Evolutionary conservation across 2,329 filamentous ascomycete genomes (phyloP), one percentile per base, ranked within the genome.

Genomic region (Aspergillus fumigatus): DNA sequence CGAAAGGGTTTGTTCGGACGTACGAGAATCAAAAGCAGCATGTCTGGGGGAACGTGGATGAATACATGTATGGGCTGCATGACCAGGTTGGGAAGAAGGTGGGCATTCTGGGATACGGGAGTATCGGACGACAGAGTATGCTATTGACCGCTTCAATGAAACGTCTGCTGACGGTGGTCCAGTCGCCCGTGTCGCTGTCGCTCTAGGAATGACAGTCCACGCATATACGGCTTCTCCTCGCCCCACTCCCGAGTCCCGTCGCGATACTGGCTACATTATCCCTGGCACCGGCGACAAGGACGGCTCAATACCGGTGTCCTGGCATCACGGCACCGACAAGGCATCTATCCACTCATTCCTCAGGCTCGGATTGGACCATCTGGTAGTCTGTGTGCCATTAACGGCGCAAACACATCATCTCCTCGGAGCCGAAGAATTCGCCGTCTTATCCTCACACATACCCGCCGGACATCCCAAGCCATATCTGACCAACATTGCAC

Each of bases 221-320:
- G 89, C 89, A 0, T 92, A 88, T 75, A 93, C 89, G 0, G 85
- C 88, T 0, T 84, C 83, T 26, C 82, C 87, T 0, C 85, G 87
- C n/a, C 70, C 77, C 8, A 90, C 88, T 0, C 81, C 85, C 0
- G 85, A 86, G 54, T 87, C 85, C 1, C 82, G 82, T 48, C 77
- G 73, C 27, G 88, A 93, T 71, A 69, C 74, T 14, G 82, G 84
- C 5, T 93, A 87, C 73, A 82, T 87, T 35, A 84, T 90, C 0
- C 84, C 85, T 0, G 84, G 86, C 0, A 89, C 88, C 0, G 84
- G 84, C 9, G 84, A 86, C 62, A 72, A 76, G 10, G 80, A 85
- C 41, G 84, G 84, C 38, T 70, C 64, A 1, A 73, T 85, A 7
- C 84, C 84, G 0, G 72, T 67, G 2, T 78, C 77, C 19, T 87